Conservation (phyloP, 805 yeast species). For the Candida vartiovaarae region DNA sequence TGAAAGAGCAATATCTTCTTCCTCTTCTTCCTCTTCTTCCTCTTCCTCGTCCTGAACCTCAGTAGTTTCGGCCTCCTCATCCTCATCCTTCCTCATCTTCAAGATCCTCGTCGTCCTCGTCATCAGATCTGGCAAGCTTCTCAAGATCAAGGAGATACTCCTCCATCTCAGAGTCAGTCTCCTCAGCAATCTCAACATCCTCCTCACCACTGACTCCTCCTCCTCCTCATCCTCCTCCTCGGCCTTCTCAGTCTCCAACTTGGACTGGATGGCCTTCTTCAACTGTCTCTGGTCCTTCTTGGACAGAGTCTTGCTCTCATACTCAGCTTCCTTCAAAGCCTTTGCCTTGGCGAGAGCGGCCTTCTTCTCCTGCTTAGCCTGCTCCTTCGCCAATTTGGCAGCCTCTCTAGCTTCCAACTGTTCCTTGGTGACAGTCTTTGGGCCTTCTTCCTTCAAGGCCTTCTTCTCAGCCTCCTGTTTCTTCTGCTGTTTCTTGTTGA, state of each 20-base stretch:
- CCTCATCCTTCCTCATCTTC: constrained; percentile 30
- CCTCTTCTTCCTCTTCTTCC: constrained; percentile 58
- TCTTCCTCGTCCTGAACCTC: constrained; percentile 45
- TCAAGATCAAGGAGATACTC: constrained; percentile 43
- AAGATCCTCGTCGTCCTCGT: constrained; percentile 26
- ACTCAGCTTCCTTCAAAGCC: constrained; percentile 24
- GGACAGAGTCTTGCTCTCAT: constrained; percentile 45
- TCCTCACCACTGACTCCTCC: constrained; percentile 20
- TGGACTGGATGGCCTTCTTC: constrained; percentile 35
- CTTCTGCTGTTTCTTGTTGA: constrained; percentile 11
- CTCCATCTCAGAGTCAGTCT: constrained; percentile 39
- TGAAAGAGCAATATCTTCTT: constrained; percentile 79
- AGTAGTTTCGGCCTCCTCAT: constrained; percentile 38
- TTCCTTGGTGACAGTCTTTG: constrained; percentile 27
- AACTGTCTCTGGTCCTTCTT: constrained; percentile 57
- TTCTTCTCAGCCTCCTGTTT: constrained; percentile 17
- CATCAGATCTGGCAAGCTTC: constrained; percentile 48
- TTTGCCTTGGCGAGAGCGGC: constrained; percentile 10
- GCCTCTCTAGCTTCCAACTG: constrained; percentile 20
- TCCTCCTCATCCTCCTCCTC: constrained; percentile 19
- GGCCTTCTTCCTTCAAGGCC: constrained; percentile 20
- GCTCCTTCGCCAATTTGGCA: constrained; percentile 14
- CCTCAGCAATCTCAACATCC: constrained; percentile 34
- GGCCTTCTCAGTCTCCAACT: constrained; percentile 13
- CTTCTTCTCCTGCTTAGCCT: constrained; percentile 15